Evolutionary conservation across 2,329 filamentous ascomycete genomes (phyloP).

Genomic region (Colletotrichum spinosum): DNA sequence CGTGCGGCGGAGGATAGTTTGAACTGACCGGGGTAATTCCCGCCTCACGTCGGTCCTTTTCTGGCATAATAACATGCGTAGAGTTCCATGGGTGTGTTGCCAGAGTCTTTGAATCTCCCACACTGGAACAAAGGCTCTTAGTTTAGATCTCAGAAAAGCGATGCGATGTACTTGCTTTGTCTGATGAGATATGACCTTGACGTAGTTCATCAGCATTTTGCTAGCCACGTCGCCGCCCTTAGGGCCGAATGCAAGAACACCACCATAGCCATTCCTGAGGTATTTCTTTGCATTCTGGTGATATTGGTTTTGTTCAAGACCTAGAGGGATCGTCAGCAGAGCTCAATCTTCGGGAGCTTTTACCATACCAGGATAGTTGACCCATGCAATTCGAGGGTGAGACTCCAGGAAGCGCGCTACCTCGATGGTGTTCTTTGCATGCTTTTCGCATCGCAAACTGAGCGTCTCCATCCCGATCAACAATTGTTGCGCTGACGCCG

Average conservation of each 20-base stretch:
- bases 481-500: constrained; percentile 78
- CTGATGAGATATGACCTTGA: constrained; percentile 77
- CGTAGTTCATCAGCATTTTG: constrained; percentile 72
- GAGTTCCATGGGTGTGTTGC: constrained; percentile 80
- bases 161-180: constrained; percentile 68
- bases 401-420: constrained; percentile 75
- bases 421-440: constrained; percentile 73
- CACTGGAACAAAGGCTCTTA: constrained; percentile 42
- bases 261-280: constrained; percentile 73
- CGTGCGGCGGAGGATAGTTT: not conserved
- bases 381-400: constrained; percentile 77
- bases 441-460: constrained; percentile 73
- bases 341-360: not conserved
- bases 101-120: constrained; percentile 78
- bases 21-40: constrained; percentile 62
- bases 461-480: constrained; percentile 78
- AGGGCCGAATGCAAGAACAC: constrained; percentile 78
- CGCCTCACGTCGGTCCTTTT: constrained; percentile 75
- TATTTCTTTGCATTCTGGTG: constrained; percentile 76
- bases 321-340: not conserved
- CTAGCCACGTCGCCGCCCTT: constrained; percentile 68
- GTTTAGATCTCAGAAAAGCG: not conserved
- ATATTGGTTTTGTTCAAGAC: constrained; percentile 63
- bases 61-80: constrained; percentile 65
- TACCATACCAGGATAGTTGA: constrained; percentile 73